Conservation (phyloP, 2,329 filamentous ascomycete genomes). For the Alternaria angustiovoidea region DNA sequence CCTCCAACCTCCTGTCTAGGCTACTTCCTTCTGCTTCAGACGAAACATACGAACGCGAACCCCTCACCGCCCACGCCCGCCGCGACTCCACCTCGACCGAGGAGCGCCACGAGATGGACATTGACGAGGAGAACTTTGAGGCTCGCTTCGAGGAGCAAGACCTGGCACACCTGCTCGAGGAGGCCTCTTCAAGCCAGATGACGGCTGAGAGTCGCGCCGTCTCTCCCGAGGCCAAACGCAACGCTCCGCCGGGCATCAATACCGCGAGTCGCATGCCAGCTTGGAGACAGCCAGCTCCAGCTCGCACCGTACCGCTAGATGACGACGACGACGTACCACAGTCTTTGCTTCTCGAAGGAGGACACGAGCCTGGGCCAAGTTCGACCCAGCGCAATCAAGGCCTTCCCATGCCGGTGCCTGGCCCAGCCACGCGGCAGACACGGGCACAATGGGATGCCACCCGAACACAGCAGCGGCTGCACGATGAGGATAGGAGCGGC, state of each 20-base stretch:
- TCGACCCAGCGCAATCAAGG: conserved; percentile 33
- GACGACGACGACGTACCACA: conserved; percentile 65
- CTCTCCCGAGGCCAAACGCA: conserved; percentile 46
- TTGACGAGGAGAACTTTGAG: conserved; percentile 60
- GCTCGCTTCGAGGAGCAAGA: conserved; percentile 64
- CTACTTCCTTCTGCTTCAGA: conserved; percentile 59
- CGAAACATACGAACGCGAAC: conserved; percentile 57
- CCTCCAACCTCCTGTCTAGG: conserved; percentile 63
- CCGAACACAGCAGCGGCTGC: conserved; percentile 56
- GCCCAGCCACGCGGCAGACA: conserved; percentile 54
- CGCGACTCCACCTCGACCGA: conserved; percentile 41
- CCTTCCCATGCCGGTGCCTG: conserved; percentile 54
- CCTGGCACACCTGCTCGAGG: conserved; percentile 63
- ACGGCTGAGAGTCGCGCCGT: conserved; percentile 53
- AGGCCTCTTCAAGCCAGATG: conserved; percentile 59
- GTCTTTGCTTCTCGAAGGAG: conserved; percentile 67
- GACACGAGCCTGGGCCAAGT: conserved; percentile 44
- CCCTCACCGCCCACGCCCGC: conserved; percentile 26
- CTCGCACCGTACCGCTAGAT: conserved; percentile 46
- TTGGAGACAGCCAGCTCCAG: conserved; percentile 48
- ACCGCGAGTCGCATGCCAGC: conserved; percentile 42
- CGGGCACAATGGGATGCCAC: conserved; percentile 61
- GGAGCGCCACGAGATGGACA: conserved; percentile 58
- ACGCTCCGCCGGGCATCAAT: conserved; percentile 37
- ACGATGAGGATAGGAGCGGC: conserved; percentile 39